These are phyloP conservation scores for Neoscytalidium dimidiatum DNA, from an alignment of 2,329 filamentous ascomycete species.

Conservation along the genomic window DNA sequence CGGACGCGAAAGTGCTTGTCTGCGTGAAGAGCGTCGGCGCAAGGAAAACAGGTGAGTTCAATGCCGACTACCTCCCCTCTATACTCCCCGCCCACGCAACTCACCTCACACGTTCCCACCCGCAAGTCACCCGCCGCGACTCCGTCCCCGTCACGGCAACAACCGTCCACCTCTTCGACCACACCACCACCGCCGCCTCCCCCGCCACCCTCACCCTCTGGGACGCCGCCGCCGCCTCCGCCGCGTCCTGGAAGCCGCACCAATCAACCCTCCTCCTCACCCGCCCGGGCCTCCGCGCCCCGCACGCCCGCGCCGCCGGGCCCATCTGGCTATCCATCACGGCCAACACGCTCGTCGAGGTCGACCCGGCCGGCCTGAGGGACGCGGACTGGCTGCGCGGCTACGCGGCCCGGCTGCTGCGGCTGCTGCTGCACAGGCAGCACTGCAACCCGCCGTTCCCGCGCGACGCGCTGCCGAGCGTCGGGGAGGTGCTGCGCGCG, in stretches of 20 bases:
- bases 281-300: slow-evolving; percentile 41
- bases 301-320: neutral
- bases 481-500: slow-evolving; percentile 27
- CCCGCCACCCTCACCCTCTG: slow-evolving; percentile 58
- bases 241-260: slow-evolving; percentile 48
- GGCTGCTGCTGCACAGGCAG: slow-evolving; percentile 51
- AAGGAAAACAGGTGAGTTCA: slow-evolving; percentile 47
- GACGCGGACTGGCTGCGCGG: slow-evolving; percentile 58
- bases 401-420: slow-evolving; percentile 50
- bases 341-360: slow-evolving; percentile 53
- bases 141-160: slow-evolving; percentile 48
- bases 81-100: neutral
- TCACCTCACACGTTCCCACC: neutral
- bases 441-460: slow-evolving; percentile 52
- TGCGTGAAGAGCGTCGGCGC: slow-evolving; percentile 60
- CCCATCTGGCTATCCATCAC: slow-evolving; percentile 33
- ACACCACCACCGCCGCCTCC: slow-evolving; percentile 50
- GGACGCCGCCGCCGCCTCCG: slow-evolving; percentile 51
- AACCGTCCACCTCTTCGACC: slow-evolving; percentile 58
- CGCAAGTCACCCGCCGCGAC: slow-evolving; percentile 50
- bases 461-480: slow-evolving; percentile 24
- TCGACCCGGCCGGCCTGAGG: slow-evolving; percentile 53
- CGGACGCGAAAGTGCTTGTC: slow-evolving; percentile 55
- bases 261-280: slow-evolving; percentile 55
- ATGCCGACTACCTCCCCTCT: neutral